These are phyloP conservation scores for Ophiostoma montium DNA, from an alignment of 2,329 filamentous ascomycete genomes.

Conservation along the genomic window DNA sequence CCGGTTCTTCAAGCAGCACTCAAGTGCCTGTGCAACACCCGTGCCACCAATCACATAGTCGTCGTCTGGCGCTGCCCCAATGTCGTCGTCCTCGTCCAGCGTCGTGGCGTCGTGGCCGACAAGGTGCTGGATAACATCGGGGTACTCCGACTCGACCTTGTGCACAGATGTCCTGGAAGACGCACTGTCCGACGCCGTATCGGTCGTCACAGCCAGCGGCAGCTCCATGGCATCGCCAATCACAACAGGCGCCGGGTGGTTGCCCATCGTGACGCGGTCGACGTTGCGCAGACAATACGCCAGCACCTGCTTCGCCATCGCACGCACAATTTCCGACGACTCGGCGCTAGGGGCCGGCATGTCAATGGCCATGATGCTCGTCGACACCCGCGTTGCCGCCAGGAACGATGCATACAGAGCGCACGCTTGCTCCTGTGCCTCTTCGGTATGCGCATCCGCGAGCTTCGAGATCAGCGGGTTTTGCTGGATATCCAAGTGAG, in stretches of 20 bases:
- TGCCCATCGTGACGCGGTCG: slow-evolving; percentile 55
- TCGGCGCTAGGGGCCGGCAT: slow-evolving; percentile 73
- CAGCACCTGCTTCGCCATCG: slow-evolving; percentile 84
- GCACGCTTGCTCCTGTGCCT: slow-evolving; percentile 80
- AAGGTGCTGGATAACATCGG: slow-evolving; percentile 74
- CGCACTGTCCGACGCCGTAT: background rate
- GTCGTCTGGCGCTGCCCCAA: slow-evolving; percentile 64
- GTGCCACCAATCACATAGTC: slow-evolving; percentile 95
- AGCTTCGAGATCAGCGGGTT: slow-evolving; percentile 61
- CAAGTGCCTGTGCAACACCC: slow-evolving; percentile 84
- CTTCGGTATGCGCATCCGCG: slow-evolving; percentile 62
- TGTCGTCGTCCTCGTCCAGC: slow-evolving; percentile 43
- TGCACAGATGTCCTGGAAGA: slow-evolving; percentile 10
- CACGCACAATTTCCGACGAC: slow-evolving; percentile 82
- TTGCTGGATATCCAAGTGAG: slow-evolving; percentile 75
- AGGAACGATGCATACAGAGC: slow-evolving; percentile 86
- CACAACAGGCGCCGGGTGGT: slow-evolving; percentile 21
- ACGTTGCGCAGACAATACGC: slow-evolving; percentile 89
- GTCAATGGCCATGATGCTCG: slow-evolving; percentile 75
- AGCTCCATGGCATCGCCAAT: slow-evolving; percentile 24
- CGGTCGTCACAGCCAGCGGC: slow-evolving; percentile 12
- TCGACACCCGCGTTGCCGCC: slow-evolving; percentile 72
- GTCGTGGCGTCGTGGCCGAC: slow-evolving; percentile 52
- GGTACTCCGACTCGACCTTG: slow-evolving; percentile 35
- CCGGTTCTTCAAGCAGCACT: slow-evolving; percentile 77